Percentiles rank a stretch among this genome's conserved stretches.
Conservation (phyloP, 2,329 filamentous ascomycete species). For the Diplocarpon rosae region DNA sequence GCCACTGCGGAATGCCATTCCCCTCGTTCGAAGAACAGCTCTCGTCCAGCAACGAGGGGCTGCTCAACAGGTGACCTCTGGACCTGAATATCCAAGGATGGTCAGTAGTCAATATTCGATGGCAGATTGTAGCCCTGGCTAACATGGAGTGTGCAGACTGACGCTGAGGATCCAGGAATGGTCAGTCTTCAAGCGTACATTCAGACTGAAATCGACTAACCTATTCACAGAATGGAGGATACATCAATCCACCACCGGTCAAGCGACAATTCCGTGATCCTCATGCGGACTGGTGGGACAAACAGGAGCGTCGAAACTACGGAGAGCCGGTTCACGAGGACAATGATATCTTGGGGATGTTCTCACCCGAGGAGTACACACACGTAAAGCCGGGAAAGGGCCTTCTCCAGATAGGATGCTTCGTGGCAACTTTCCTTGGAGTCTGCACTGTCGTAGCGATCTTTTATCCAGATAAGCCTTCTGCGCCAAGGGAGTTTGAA, state of each 20-base stretch:
- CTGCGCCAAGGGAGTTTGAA: conserved; percentile 60
- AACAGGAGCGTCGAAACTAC: conserved; percentile 93
- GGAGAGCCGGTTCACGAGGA: conserved; percentile 96
- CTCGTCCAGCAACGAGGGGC: conserved; percentile 41
- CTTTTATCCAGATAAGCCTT: conserved; percentile 61
- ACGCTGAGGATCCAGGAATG: conserved; percentile 56
- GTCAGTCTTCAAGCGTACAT: conserved; percentile 32
- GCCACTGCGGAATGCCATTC: conserved; percentile 35
- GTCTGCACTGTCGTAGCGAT: conserved; percentile 57
- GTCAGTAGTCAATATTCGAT: conserved; percentile 16
- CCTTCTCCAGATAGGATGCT: conserved; percentile 54
- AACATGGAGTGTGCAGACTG: conserved; percentile 28
- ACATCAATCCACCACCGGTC: conserved; percentile 64
- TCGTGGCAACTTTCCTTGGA: conserved; percentile 51
- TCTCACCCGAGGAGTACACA: conserved; percentile 81
- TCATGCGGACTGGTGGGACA: conserved; percentile 90
- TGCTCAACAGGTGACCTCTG: conserved; percentile 10
- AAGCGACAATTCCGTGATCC: conserved; percentile 93
- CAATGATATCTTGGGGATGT: conserved; percentile 83
- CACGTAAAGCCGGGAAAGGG: conserved; percentile 65
- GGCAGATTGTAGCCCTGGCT: conserved; percentile 6
- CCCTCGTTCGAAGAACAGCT: conserved; percentile 39
- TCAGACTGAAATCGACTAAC: background rate
- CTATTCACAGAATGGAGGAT: conserved; percentile 61
- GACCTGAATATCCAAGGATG: conserved; percentile 22